Base-by-base conservation (phyloP, 2,329 filamentous ascomycete genomes). In the Ascomycota sp. region DNA sequence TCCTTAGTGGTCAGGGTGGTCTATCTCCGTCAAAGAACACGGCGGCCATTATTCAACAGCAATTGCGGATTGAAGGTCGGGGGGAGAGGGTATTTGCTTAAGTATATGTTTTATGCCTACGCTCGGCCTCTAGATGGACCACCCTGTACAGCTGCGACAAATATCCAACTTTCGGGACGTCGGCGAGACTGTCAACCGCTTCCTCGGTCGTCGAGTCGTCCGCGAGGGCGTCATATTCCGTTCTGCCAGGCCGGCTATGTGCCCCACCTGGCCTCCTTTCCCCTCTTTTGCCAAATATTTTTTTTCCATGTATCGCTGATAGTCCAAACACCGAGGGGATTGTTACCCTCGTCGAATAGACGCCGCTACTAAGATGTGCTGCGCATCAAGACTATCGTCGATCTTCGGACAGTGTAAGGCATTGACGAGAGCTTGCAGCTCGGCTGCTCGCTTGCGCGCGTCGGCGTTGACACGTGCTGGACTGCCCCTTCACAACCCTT, bases 121-220 rank as follows among this genome's bases (percentile, higher is more conserved):
- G n/a, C n/a, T n/a, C n/a, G n/a, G n/a, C n/a, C n/a, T n/a, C n/a
- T n/a, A n/a, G n/a, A 36, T 35, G 39, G 32, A 30, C 15, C 32
- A 31, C 12, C 12, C 28, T 9, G 6, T 27, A n/a, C 35, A 32
- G 17, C 38, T 49, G 11, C 40, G 45, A 23, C 38, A 37, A 6
- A 40, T 85, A 30, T 53, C 75, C 41, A 86, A 86, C 48, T 81
- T 85, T 45, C 69, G 80, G 33, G 79, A 86, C 57, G 72, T 85
- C 26, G 77, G 73, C 25, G 55, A 59, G 36, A 71, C 68, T 0
- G 59, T 81, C 39, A 83, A 83, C 41, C 44, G 52, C 19, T 63
- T 63, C 35, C 48, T 68, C 4, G 62, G 62, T 17, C 54, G 56
- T 36, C 63, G 58, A 72, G 36, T 59, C 20, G 36, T 80, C 29